Base-by-base conservation (phyloP, 192 early-diverging fungal genomes). In the Phycomyces blakesleeanus region DNA sequence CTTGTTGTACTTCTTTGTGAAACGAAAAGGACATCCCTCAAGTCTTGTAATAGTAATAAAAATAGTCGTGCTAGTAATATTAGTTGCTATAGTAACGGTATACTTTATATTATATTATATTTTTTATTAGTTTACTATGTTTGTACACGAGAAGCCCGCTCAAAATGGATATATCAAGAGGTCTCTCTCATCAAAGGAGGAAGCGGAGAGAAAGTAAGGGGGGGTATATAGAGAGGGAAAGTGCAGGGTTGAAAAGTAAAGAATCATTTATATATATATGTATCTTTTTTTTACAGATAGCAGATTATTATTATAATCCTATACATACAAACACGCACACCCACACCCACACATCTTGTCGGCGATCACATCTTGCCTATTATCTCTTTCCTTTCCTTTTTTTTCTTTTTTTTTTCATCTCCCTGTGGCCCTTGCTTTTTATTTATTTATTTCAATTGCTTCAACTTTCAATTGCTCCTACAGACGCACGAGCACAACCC, bases 331-430 rank as follows among this genome's bases (percentile, higher is more conserved):
- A n/a, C n/a, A n/a, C n/a, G n/a, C n/a, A n/a, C n/a, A 47, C 3
- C 15, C 3, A 14, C 18, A 47, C 15, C 40, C 3, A 47, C 3
- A 18, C 2, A 47, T 47, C 11, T 18, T 47, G 44, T 47, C 15
- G 44, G 44, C 18, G 44, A 47, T 47, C 44, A 47, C 44, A 47
- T 47, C 44, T 47, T 47, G 3, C 18, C n/a, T n/a, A n/a, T n/a
- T n/a, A n/a, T n/a, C n/a, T n/a, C n/a, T n/a, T n/a, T n/a, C n/a
- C n/a, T n/a, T n/a, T n/a, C n/a, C n/a, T n/a, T n/a, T n/a, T n/a
- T n/a, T n/a, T n/a, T n/a, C n/a, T n/a, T n/a, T n/a, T n/a, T n/a
- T 47, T 47, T 47, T 47, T 47, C 44, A 47, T 47, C 44, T 47
- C 44, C 44, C 44, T 47, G 12, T 14, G 44, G 12, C 44, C 44